Percentiles rank a stretch among this genome's conserved stretches.
phyloP scores from a whole-genome alignment of 1,284 basidiomycete genomes.

The Lentinus polychrous region DNA sequence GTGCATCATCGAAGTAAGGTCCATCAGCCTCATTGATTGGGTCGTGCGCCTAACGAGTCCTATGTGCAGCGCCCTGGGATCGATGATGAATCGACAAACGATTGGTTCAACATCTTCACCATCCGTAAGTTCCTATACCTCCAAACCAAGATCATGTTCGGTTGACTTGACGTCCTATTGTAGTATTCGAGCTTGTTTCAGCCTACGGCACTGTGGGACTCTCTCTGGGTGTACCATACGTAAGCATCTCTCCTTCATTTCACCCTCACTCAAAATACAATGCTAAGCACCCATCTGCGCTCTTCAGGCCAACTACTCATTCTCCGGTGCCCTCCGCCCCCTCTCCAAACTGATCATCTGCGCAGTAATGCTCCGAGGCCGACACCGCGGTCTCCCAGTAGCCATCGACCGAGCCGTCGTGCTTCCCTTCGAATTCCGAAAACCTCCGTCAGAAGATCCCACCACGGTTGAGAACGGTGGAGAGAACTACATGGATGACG shows the following conservation, averaged over 20 bases:
- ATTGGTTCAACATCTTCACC: constrained; percentile 78
- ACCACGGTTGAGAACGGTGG: constrained; percentile 26
- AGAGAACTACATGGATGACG: neutral
- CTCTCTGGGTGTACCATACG: constrained; percentile 63
- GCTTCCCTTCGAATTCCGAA: constrained; percentile 53
- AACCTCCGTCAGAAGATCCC: constrained; percentile 21
- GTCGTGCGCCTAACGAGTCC: neutral
- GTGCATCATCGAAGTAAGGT: constrained; percentile 75
- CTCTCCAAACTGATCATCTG: constrained; percentile 86
- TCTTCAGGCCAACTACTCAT: constrained; percentile 64
- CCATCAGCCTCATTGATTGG: neutral
- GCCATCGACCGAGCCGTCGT: constrained; percentile 86
- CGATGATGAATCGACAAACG: constrained; percentile 39
- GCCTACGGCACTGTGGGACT: constrained; percentile 91
- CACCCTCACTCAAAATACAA: neutral
- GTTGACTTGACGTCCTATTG: constrained; percentile 4
- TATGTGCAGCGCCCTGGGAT: constrained; percentile 26
- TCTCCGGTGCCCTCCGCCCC: constrained; percentile 72
- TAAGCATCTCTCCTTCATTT: constrained; percentile 25
- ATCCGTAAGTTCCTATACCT: constrained; percentile 39
- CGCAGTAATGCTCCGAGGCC: constrained; percentile 87
- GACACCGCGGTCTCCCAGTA: constrained; percentile 84
- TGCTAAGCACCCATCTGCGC: neutral
- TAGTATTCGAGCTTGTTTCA: constrained; percentile 84
- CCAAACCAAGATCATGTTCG: neutral